phyloP scores from a whole-genome alignment of 257 asterid genomes.

The Craterostigma plantagineum region DNA sequence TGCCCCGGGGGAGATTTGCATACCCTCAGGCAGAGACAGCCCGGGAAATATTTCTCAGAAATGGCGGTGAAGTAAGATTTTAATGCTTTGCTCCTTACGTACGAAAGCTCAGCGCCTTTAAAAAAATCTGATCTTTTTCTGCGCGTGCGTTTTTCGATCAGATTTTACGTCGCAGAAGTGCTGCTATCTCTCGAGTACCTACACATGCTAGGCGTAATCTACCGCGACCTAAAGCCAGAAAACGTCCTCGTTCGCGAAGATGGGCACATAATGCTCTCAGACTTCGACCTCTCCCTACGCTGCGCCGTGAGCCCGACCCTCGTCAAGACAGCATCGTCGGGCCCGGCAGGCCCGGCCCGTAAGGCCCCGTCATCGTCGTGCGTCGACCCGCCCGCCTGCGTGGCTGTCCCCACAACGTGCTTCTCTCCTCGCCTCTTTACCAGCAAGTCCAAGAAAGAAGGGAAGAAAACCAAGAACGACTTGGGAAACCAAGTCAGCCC shows the following conservation, averaged over 20 bases:
- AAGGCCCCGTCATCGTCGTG: slow-evolving; percentile 47
- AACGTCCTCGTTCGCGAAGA: slow-evolving; percentile 81
- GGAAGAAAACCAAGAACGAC: slow-evolving; percentile 35
- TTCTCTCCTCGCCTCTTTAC: slow-evolving; percentile 62
- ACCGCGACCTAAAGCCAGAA: slow-evolving; percentile 84
- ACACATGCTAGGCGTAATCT: slow-evolving; percentile 77
- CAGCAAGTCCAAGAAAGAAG: slow-evolving; percentile 59
- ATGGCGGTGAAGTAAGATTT: slow-evolving; percentile 51
- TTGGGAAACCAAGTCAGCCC: slow-evolving; percentile 55
- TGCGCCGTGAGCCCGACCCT: slow-evolving; percentile 71
- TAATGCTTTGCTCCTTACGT: too few relatives aligned
- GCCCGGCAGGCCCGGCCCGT: slow-evolving; percentile 24
- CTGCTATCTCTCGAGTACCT: slow-evolving; percentile 68
- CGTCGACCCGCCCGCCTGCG: slow-evolving; percentile 40
- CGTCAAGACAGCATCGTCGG: slow-evolving; percentile 39
- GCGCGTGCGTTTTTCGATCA: too few relatives aligned
- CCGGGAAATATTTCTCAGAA: slow-evolving; percentile 49
- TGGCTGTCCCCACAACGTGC: slow-evolving; percentile 47
- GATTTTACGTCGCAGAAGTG: slow-evolving; percentile 77
- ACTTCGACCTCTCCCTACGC: slow-evolving; percentile 74
- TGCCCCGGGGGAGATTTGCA: slow-evolving; percentile 77
- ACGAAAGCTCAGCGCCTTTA: too few relatives aligned
- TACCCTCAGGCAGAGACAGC: slow-evolving; percentile 53
- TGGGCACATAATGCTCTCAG: slow-evolving; percentile 83
- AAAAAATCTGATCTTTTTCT: too few relatives aligned